Percentiles rank a stretch among this genome's conserved stretches.
Evolutionary conservation across 106 monocot species (phyloP).

Genomic region (Dendrobium huoshanense): DNA sequence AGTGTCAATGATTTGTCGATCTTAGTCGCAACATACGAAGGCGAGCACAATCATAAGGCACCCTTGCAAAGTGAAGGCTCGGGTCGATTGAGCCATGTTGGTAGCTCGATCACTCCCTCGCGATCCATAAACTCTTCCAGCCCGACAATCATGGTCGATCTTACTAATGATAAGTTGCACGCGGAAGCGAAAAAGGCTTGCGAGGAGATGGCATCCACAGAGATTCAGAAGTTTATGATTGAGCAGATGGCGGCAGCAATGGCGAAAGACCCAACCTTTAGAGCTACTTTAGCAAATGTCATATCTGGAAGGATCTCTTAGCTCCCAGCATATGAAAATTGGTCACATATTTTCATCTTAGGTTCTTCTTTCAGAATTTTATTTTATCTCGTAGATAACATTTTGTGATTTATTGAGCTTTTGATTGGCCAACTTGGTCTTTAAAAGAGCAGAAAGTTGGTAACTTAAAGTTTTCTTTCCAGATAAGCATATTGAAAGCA

Average conservation of each 20-base stretch:
- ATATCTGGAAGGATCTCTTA: constrained; percentile 4
- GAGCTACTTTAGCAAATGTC: neutral
- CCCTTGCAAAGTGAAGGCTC: neutral
- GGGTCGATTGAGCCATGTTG: neutral
- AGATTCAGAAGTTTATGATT: neutral
- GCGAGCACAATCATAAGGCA: constrained; percentile 18
- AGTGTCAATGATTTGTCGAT: constrained; percentile 16
- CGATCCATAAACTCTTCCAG: too few species aligned
- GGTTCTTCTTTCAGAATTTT: too few species aligned
- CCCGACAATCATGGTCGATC: too few species aligned
- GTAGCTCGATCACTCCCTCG: too few species aligned
- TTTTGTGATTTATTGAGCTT: too few species aligned
- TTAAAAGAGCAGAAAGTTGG: too few species aligned
- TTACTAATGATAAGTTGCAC: too few species aligned
- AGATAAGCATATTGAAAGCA: too few species aligned
- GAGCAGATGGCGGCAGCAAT: constrained; percentile 11
- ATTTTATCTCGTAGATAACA: too few species aligned
- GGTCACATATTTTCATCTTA: too few species aligned
- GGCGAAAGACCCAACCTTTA: constrained; percentile 6
- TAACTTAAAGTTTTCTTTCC: too few species aligned
- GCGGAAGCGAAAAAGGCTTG: neutral
- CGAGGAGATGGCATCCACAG: neutral
- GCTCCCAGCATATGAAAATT: neutral
- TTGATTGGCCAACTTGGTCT: too few species aligned
- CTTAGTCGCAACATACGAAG: constrained; percentile 24